These are phyloP conservation scores for Macadamia tetraphylla DNA, from an alignment of 164 flowering plant species.

Conservation along the genomic window DNA sequence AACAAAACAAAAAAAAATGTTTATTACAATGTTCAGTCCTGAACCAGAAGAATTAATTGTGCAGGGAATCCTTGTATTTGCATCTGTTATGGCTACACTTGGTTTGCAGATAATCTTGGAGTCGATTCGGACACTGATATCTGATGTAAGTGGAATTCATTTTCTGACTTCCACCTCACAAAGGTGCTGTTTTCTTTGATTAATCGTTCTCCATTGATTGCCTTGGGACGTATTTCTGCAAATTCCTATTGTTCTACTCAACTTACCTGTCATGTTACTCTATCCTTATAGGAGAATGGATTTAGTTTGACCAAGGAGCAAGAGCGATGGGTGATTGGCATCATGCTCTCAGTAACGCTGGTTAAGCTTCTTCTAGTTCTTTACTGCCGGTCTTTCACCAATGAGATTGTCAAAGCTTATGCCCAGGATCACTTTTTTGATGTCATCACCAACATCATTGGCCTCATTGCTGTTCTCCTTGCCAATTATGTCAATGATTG, in stretches of 20 bases:
- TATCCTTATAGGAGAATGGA: constrained; percentile 35
- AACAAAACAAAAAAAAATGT: too few relatives aligned
- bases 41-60: constrained; percentile 6
- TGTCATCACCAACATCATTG: constrained; percentile 79
- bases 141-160: constrained; percentile 41
- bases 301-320: constrained; percentile 60
- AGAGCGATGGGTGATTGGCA: constrained; percentile 72
- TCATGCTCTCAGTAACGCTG: constrained; percentile 75
- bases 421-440: constrained; percentile 96
- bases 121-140: constrained; percentile 52
- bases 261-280: too few relatives aligned
- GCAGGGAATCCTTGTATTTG: constrained; percentile 95
- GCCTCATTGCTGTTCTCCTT: constrained; percentile 74
- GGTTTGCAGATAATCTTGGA: constrained; percentile 90
- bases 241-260: too few relatives aligned
- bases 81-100: constrained; percentile 90
- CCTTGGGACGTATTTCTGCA: too few relatives aligned
- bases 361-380: constrained; percentile 55
- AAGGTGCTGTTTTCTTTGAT: too few relatives aligned
- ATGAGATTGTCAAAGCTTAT: constrained; percentile 92
- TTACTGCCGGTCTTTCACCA: constrained; percentile 76
- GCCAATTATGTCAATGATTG: constrained; percentile 65
- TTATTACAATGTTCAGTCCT: too few relatives aligned
- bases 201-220: too few relatives aligned
- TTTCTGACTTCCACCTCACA: background rate